Base-by-base conservation (phyloP, 2,329 filamentous ascomycete species). In the Xylaria hypoxylon region DNA sequence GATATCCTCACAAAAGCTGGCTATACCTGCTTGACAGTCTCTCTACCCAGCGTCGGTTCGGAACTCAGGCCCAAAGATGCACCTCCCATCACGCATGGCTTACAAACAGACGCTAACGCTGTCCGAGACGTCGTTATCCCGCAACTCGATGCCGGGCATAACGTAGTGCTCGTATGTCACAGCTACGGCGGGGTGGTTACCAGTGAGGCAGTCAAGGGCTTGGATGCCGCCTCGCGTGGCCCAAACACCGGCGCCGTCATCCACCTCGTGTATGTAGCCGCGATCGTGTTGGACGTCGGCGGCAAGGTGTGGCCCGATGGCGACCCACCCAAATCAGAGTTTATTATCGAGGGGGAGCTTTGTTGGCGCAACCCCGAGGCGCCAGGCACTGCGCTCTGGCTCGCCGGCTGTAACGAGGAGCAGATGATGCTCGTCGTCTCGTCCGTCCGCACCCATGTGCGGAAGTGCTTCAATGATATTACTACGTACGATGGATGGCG, bases 101-200 rank as follows among this genome's bases (percentile, higher is more conserved):
- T 73, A 33, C 64, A 69, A 40, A 31, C 53, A 19, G 71, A 72
- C 19, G 70, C 70, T 5, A 48, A 53, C 2, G 64, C 68, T 22
- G 61, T 72, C 53, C 56, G 68, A 26, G 53, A 50, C 8, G 57
- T 62, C 2, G 26, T 72, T 2, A 53, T 68, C 6, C 62, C 65
- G 13, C 68, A 70, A 13, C 67, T 68, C 31, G 67, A 72, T 22
- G 66, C 61, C 31, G 69, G 69, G 10, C 42, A 65, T 40, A 62
- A 72, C 40, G 69, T 72, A 4, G 62, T 71, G 13, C 13, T 67
- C 48, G 50, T 70, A 10, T 67, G 65, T 17, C 69, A 72, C 57
- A 71, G 69, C 59, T 70, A 72, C 64, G 67, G 70, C 55, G 69
- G 70, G n/a, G 65, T 72, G 3, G 70, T 72, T 0, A 65, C 44